Evolutionary conservation across 2,329 filamentous ascomycete species (phyloP), one percentile per base, ranked within the genome.

Genomic region (Fusarium newnesense): DNA sequence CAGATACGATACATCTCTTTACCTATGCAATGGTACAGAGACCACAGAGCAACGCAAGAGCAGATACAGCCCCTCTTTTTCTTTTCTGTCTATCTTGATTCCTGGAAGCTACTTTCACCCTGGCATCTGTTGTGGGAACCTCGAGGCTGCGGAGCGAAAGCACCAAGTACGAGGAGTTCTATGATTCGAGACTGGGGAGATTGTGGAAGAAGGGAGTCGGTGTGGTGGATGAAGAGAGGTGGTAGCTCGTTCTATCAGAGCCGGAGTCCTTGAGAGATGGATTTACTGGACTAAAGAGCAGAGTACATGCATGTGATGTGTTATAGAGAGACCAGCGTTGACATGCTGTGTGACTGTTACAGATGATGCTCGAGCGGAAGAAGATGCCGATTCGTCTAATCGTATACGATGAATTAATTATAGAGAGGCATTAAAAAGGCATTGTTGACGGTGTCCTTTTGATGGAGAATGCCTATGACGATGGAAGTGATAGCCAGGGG

Each of bases 1-100:
- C 84, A 85, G 88, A 89, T 90, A 90, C 87, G 87, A 90, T 90
- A 91, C 89, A 83, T 89, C 88, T 89, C 83, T 80, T 80, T 87
- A 86, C 85, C 83, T 72, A 69, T 66, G 74, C 80, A 72, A 86
- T 90, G 87, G 85, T 87, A 85, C 79, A 77, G 82, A 88, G 88
- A 89, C 83, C 89, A 90, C 89, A 84, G 83, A 84, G 86, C 83
- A 82, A 87, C 88, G 89, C 89, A 83, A 91, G 88, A 91, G 77
- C 70, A 87, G 88, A 76, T 60, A 68, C 28, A 59, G 42, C 57
- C 40, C 46, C 59, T 60, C 44, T 62, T 53, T 46, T 58, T 26
- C 37, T 34, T 43, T 34, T 47, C 40, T 37, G 19, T 44, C 49
- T 32, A 40, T 37, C 34, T 54, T 44, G 54, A 52, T 30, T 46